Base-by-base conservation (phyloP, 352 stramenopile species). In the Peronosclerospora sorghi region DNA sequence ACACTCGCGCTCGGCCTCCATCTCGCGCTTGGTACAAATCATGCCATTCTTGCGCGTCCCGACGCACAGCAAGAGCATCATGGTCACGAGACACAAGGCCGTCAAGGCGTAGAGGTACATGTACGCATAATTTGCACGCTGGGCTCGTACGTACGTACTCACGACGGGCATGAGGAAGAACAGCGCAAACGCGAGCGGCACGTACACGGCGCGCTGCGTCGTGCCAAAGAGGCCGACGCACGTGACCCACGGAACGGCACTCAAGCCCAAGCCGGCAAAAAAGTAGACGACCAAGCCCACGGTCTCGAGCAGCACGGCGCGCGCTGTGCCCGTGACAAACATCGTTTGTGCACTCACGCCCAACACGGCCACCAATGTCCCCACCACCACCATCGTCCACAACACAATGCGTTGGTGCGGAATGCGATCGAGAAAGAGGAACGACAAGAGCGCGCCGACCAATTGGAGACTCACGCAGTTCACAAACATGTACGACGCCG, bases 341-440 rank as follows among this genome's bases (percentile, higher is more conserved):
- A 40, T 41, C 32, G 62, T 68, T 40, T 70, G 59, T 32, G 56
- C 54, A 52, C 88, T 83, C 18, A 82, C 39, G 4, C 67, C 78
- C 20, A 91, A 47, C 12, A 86, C 50, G 13, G 56, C 63, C 7
- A 68, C 68, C 7, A 77, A 49, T 4, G 55, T 45, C 0, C 66
- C 64, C 9, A 83, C 64, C 4, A 73, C 72, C 19, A 86, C n/a
- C 35, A 88, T 55, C 32, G 76, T 74, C 35, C 69, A 76, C 40
- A 81, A 67, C 44, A 91, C 32, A 30, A 91, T 83, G 14, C 73
- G 69, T 20, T 65, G 66, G 61, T 91, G 78, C 48, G 86, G 64
- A 27, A 85, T 71, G 10, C 68, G 65, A 54, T 91, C 78, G 51
- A 91, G 87, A 54, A 91, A 81, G 51, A 91, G 87, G 56, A 91